These are phyloP conservation scores for Yarrowia keelungensis DNA, from an alignment of 805 yeast genomes.

Conservation along the genomic window DNA sequence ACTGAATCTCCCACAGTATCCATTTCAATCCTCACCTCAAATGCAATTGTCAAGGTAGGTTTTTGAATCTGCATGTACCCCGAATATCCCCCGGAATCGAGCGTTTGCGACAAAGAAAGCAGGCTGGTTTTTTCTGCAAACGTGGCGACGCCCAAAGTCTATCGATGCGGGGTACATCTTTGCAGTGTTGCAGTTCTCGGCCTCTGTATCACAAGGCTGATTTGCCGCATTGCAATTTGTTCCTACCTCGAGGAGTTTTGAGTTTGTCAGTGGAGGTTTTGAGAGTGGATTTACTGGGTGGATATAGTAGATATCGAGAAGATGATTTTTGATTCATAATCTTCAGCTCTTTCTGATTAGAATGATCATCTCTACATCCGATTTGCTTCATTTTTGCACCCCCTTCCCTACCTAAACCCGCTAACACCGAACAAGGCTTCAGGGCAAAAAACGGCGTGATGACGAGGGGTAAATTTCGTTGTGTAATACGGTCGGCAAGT, in stretches of 20 bases:
- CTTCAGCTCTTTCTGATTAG: background rate
- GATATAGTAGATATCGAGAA: no score
- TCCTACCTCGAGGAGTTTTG: conserved; percentile 15
- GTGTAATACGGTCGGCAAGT: conserved; percentile 25
- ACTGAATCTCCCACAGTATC: background rate
- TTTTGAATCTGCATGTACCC: conserved; percentile 26
- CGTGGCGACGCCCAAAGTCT: background rate
- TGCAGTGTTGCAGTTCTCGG: background rate
- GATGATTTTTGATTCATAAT: no score
- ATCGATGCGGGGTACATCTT: conserved; percentile 15
- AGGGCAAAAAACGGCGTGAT: conserved; percentile 36
- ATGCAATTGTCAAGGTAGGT: conserved; percentile 3
- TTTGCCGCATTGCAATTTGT: background rate
- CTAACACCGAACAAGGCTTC: conserved; percentile 24
- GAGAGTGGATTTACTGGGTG: background rate
- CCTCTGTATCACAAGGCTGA: background rate
- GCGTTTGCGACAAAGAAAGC: background rate
- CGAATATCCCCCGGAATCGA: conserved; percentile 19
- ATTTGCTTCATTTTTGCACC: background rate
- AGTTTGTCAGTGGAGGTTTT: background rate
- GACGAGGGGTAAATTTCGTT: conserved; percentile 19
- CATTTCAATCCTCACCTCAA: background rate
- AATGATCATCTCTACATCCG: background rate
- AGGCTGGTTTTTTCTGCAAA: conserved; percentile 19
- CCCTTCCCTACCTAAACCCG: background rate